Base-by-base conservation (phyloP, 306 rosid species). In the Alnus rubra region DNA sequence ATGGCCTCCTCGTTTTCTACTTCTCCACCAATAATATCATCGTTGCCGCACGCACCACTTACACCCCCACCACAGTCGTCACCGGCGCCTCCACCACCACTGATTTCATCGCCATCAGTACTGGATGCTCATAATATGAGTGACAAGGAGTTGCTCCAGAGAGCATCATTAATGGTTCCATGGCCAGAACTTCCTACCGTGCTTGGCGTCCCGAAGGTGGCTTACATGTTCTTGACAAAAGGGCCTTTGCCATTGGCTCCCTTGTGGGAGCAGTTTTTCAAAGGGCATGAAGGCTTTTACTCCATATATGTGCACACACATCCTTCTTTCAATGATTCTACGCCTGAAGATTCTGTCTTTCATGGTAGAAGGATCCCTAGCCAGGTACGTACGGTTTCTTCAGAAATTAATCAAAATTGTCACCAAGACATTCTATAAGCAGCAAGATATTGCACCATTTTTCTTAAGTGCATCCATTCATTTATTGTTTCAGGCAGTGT, bases 171-270 rank as follows among this genome's bases (percentile, higher is more conserved):
- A 10, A 80, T 54, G 90, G 80, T 74, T 74, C 78, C 79, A 74
- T 72, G 11, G 48, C 47, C 74, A 33, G 79, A 63, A 67, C 4
- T 39, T 4, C 31, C 74, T 9, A 33, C 49, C 28, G 55, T 69
- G 28, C 15, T 18, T 7, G 12, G 7, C 37, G 69, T 33, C 54
- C 92, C 89, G 0, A 91, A 87, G 78, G 90, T 89, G 56, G 91
- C 91, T 30, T 91, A 89, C 86, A 81, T 91, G 93, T 91, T 89
- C 85, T 75, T 91, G 84, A 80, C 87, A 28, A 70, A 52, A n/a
- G 91, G 90, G 31, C 69, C 82, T 68, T 42, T 88, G 42, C 91
- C 93, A 6, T 28, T 91, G 59, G 84, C 82, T 69, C 87, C 49
- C 31, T 72, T 89, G 55, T 88, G 92, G 97, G 92, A 89, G 75